These are phyloP conservation scores for Crithidia expoeki DNA, from an alignment of 208 protist species.

Conservation along the genomic window DNA sequence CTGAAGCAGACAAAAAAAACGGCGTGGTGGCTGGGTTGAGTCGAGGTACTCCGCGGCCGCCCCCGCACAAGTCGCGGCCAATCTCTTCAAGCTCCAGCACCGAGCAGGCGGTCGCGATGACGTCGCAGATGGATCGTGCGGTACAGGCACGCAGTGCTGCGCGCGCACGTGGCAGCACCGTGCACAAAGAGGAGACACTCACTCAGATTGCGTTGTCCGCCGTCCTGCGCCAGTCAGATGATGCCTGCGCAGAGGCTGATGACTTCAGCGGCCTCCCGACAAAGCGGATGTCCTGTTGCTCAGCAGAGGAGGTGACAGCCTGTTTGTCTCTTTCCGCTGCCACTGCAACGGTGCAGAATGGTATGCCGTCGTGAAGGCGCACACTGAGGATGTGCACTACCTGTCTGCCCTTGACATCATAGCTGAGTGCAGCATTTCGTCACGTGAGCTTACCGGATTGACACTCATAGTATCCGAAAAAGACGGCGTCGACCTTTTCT, in stretches of 20 bases:
- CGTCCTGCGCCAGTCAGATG: conserved; percentile 7
- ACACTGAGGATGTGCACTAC: conserved; percentile 25
- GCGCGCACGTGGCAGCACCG: background rate
- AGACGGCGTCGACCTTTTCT: conserved; percentile 22
- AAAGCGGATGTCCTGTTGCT: background rate
- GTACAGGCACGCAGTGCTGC: conserved; percentile 3
- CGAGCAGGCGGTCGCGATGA: background rate
- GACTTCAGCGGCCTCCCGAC: background rate
- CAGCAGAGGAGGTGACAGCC: background rate
- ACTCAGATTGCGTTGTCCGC: conserved; percentile 27
- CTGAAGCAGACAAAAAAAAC: background rate
- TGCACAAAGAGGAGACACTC: background rate
- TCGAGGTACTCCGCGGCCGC: conserved; percentile 1
- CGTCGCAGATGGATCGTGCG: conserved; percentile 6
- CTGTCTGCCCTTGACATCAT: conserved; percentile 19
- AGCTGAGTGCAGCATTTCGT: background rate
- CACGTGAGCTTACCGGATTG: conserved; percentile 15
- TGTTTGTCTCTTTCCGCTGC: conserved; percentile 7
- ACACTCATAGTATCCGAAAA: conserved; percentile 27
- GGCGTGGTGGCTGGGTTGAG: too few species aligned
- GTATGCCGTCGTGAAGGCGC: conserved; percentile 21
- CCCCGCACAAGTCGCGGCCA: conserved; percentile 7
- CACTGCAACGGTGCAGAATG: conserved; percentile 19
- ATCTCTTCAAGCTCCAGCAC: background rate
- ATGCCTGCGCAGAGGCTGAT: conserved; percentile 3